Evolutionary conservation across 208 protist species (phyloP), one percentile per base, ranked within the genome.

Genomic region (Trypanosoma rangeli): DNA sequence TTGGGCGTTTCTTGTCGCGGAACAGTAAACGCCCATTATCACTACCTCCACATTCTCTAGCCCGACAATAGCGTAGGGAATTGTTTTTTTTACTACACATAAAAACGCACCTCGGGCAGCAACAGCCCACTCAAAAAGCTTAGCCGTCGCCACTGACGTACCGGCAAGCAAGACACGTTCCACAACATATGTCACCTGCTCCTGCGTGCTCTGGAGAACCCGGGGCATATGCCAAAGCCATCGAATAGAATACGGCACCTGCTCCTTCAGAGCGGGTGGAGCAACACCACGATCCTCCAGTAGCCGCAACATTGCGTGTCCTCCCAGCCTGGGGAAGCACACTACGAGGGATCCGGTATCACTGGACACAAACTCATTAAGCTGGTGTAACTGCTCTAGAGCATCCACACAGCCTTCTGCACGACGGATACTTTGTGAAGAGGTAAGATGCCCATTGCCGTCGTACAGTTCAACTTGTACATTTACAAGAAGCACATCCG

Each of bases 401-500:
- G 31, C 52, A 44, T 74, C 69, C 12, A 26, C 24, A 49, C 69
- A 74, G 12, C 39, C 53, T 10, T 67, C 53, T 20, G 69, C 69
- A 50, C 18, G 24, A 57, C 22, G 31, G 63, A 74, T 74, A 16
- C 22, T 39, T 13, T 44, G n/a, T 24, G 29, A 42, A 48, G 29
- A 67, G 28, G 54, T 16, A 68, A 57, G 48, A 26, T 46, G 16
- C 1, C 64, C 46, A 56, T 39, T 54, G 31, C 37, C 49, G 28
- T 55, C 46, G 33, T 74, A 83, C 16, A 76, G 20, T 26, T 78
- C 77, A 8, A 83, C 3, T 2, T 22, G 31, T 35, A 83, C 73
- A 66, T 83, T 69, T 20, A 60, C 49, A 55, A 79, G 42, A 12
- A 58, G 54, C 12, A 49, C 33, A 54, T 66, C 58, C 18, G 58